A percentile compares a stretch with the other conserved stretches of the same genome.
Evolutionary conservation across 371 early-diverging fungal genomes (phyloP).

Genomic region (Dinochytrium kinnereticum): DNA sequence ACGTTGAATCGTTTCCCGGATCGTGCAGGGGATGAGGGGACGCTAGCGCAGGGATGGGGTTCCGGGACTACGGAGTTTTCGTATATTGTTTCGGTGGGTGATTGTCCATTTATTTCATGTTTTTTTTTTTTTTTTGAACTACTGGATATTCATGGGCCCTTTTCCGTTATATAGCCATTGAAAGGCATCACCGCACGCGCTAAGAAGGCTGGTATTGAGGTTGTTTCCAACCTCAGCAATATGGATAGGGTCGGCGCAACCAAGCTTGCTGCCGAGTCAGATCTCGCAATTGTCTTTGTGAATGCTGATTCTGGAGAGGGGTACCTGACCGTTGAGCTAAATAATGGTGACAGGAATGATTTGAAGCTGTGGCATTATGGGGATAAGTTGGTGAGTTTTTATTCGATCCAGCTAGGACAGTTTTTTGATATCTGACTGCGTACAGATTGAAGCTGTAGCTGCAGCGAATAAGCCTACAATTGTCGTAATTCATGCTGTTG

Average conservation of each 20-base stretch:
- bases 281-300: conserved; percentile 65
- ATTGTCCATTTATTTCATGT: not conserved
- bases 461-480: conserved; percentile 59
- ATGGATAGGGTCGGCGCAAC: conserved; percentile 48
- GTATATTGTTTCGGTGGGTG: conserved; percentile 56
- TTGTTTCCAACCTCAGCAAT: conserved; percentile 47
- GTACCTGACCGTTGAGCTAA: conserved; percentile 44
- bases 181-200: conserved; percentile 54
- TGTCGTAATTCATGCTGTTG: conserved; percentile 64
- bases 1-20: conserved; percentile 18
- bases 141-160: not conserved
- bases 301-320: conserved; percentile 66
- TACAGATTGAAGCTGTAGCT: conserved; percentile 64
- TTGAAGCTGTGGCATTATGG: conserved; percentile 65
- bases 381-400: conserved; percentile 56
- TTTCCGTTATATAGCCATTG: conserved; percentile 32
- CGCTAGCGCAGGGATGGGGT: conserved; percentile 69
- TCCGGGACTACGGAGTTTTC: conserved; percentile 65
- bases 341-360: conserved; percentile 62
- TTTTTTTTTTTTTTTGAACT: not conserved
- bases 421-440: not conserved
- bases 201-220: conserved; percentile 36
- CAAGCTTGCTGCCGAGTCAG: conserved; percentile 49
- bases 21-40: conserved; percentile 45
- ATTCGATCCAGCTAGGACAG: not conserved